Evolutionary conservation across 2,329 filamentous ascomycete species (phyloP), one percentile per base, ranked within the genome.

Genomic region (Parascedosporium putredinis): DNA sequence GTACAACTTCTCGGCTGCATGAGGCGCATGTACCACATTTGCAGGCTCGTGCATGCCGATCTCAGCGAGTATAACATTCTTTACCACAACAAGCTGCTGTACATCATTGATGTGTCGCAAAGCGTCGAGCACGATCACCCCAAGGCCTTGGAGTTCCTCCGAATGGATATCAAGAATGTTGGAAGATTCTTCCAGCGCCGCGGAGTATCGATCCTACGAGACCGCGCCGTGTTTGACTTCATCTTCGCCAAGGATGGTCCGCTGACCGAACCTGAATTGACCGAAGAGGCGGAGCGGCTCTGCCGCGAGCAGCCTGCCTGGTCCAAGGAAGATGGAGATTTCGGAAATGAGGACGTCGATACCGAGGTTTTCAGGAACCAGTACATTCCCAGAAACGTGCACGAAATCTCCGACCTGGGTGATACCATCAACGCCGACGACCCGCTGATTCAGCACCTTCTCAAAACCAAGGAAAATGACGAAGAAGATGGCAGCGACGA

Each of bases 101-200:
- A 88, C 73, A 85, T 98, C 60, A 98, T 98, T 64, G 93, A 98
- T 67, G 93, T 98, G 40, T 95, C 88, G 50, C 93, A 98, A 70
- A 93, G 86, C 61, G 93, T 98, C 18, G 94, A 97, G 70, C 90
- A 94, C 57, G 91, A 97, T 58, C 93, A 98, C 65, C 93, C 93
- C 0, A 79, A 88, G 51, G 91, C 87, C 2, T 75, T 95, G 25
- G 91, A 97, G 63, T 98, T 98, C 62, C 67, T 98, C 58, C 83
- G 93, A 29, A 97, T 96, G 90, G 93, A 98, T 62, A 89, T 98
- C 67, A 97, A 96, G 74, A 98, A 98, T 62, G 81, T 95, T 1
- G 85, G 82, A 20, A 88, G 95, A 64, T 98, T 95, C 68, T 98
- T 97, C 78, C 75, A 82, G 25, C 78, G 86, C 18, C 84, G 95